These are phyloP conservation scores for Alternaria consortialis DNA, from an alignment of 2,329 filamentous ascomycete genomes.

Conservation along the genomic window DNA sequence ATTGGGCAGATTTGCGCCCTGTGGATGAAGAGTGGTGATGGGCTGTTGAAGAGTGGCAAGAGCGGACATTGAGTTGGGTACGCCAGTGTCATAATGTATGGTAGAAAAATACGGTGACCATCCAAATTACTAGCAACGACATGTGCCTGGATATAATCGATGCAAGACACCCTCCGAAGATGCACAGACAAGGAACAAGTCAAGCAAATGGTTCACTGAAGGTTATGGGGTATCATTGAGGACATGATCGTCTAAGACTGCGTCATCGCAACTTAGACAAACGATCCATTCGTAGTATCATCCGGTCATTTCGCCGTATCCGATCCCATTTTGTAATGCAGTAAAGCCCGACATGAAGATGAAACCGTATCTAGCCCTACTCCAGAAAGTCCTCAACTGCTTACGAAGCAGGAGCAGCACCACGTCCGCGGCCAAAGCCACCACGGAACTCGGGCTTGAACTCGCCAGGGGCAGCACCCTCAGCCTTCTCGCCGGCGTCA, in stretches of 20 bases:
- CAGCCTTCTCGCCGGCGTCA: constrained; percentile 66
- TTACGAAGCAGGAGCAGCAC: constrained; percentile 50
- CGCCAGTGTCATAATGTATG: neutral
- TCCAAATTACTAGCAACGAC: neutral
- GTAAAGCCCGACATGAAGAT: constrained; percentile 40
- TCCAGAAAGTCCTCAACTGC: constrained; percentile 32
- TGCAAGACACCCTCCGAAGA: neutral
- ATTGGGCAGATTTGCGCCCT: constrained; percentile 55
- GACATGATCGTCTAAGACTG: constrained; percentile 39
- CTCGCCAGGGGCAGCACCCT: constrained; percentile 53
- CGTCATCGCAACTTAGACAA: constrained; percentile 35
- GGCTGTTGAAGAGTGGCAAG: constrained; percentile 55
- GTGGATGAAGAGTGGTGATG: constrained; percentile 63
- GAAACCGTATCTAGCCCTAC: constrained; percentile 32
- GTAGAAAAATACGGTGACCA: no score
- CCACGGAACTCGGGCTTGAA: constrained; percentile 57
- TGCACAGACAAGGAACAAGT: neutral
- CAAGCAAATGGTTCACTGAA: constrained; percentile 32
- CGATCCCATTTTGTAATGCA: constrained; percentile 49
- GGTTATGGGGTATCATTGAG: constrained; percentile 50
- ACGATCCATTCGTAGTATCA: constrained; percentile 50
- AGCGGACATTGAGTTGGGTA: constrained; percentile 49
- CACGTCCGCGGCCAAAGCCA: constrained; percentile 54
- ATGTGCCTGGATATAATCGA: neutral
- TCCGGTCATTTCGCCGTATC: constrained; percentile 51